Conservation (phyloP, 805 yeast species). For the Hagleromyces aurorensis region DNA sequence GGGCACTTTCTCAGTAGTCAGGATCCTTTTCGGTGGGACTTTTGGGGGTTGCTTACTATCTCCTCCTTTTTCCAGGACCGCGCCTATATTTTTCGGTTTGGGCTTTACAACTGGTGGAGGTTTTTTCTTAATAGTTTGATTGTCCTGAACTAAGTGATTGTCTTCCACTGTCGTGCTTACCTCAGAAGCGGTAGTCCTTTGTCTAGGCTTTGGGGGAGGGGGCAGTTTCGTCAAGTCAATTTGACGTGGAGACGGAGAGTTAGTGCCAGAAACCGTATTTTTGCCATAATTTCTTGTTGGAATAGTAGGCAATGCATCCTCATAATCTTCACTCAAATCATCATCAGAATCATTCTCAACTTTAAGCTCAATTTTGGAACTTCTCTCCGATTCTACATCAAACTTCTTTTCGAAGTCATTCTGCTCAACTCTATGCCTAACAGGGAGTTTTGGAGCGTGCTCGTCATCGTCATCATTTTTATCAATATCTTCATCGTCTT, state of each 20-base stretch:
- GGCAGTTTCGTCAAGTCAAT: too few relatives aligned
- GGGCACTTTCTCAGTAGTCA: too few relatives aligned
- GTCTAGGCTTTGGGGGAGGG: slow-evolving; percentile 22
- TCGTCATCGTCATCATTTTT: not conserved
- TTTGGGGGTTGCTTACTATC: slow-evolving; percentile 1
- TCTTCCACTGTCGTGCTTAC: not conserved
- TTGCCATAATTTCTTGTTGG: not conserved
- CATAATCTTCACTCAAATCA: too few relatives aligned
- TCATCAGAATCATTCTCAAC: not conserved
- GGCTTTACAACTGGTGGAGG: slow-evolving; percentile 27
- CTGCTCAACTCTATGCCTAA: not conserved
- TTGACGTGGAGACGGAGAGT: slow-evolving; percentile 1
- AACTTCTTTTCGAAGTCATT: not conserved
- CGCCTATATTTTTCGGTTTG: slow-evolving; percentile 18
- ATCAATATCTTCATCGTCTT: slow-evolving; percentile 1
- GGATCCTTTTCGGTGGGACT: slow-evolving; percentile 1
- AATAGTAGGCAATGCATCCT: not conserved
- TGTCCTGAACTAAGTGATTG: not conserved
- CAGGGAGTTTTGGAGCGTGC: too few relatives aligned
- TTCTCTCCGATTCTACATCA: not conserved
- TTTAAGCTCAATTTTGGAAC: not conserved
- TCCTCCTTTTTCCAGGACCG: slow-evolving; percentile 1
- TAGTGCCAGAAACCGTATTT: too few relatives aligned
- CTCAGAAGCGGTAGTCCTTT: slow-evolving; percentile 1
- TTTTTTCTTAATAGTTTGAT: slow-evolving; percentile 2